These are phyloP conservation scores for Stachybotrys echinatus DNA, from an alignment of 2,329 filamentous ascomycete species.

Conservation along the genomic window DNA sequence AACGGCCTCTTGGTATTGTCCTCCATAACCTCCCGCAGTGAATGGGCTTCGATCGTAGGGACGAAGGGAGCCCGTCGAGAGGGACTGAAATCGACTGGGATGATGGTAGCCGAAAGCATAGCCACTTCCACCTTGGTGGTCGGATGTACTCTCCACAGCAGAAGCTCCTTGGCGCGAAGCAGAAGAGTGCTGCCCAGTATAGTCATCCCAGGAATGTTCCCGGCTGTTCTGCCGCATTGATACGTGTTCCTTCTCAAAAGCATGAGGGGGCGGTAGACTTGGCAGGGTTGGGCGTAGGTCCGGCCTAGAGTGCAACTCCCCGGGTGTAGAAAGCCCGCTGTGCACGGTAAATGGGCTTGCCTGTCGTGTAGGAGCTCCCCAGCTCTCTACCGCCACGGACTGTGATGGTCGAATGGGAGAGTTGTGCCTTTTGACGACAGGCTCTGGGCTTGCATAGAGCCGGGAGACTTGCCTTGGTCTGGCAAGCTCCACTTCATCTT, in stretches of 20 bases:
- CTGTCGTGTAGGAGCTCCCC: constrained; percentile 22
- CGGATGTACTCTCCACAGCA: constrained; percentile 23
- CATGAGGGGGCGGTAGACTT: constrained; percentile 30
- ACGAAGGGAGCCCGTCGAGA: constrained; percentile 37
- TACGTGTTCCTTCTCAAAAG: constrained; percentile 28
- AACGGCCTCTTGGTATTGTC: constrained; percentile 37
- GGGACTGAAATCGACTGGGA: constrained; percentile 37
- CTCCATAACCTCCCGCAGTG: constrained; percentile 32
- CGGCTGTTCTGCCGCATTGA: constrained; percentile 22
- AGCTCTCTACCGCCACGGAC: constrained; percentile 24
- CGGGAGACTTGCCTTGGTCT: constrained; percentile 41
- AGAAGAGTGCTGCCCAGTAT: constrained; percentile 21
- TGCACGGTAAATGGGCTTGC: constrained; percentile 28
- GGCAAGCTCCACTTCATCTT: constrained; percentile 32
- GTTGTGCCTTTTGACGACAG: constrained; percentile 22
- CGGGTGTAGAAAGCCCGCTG: constrained; percentile 19
- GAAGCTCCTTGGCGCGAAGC: constrained; percentile 17
- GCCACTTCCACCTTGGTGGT: constrained; percentile 25
- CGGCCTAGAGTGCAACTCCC: constrained; percentile 27
- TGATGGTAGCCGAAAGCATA: constrained; percentile 38
- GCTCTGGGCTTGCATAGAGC: constrained; percentile 33
- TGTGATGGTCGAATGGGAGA: constrained; percentile 25
- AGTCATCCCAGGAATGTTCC: constrained; percentile 27
- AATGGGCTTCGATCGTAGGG: constrained; percentile 39
- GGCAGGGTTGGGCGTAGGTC: constrained; percentile 33